Conservation (phyloP, 2,329 filamentous ascomycete species). For the Thermoascus crustaceus region DNA sequence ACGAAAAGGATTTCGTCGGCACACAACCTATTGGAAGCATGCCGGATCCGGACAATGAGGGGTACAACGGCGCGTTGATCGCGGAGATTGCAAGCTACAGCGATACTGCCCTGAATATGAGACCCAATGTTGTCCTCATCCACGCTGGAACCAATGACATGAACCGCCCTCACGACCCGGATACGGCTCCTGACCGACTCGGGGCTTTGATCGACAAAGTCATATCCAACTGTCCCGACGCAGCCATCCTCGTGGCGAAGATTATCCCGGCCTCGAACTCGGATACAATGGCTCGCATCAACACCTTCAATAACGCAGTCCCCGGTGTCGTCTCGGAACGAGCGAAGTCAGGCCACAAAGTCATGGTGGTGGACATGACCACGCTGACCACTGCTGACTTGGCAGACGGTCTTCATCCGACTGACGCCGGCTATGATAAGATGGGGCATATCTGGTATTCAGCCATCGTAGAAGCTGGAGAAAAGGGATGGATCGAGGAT, state of each 20-base stretch:
- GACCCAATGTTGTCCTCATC: constrained; percentile 25
- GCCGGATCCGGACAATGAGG: constrained; percentile 15
- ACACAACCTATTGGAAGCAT: constrained; percentile 15
- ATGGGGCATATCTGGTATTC: constrained; percentile 22
- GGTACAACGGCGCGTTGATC: constrained; percentile 18
- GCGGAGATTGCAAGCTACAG: constrained; percentile 17
- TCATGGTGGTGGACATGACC: constrained; percentile 19
- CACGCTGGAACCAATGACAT: constrained; percentile 30
- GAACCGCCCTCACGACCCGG: constrained; percentile 10
- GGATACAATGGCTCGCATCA: constrained; percentile 10
- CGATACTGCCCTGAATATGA: constrained; percentile 8
- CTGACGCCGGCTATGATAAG: constrained; percentile 18
- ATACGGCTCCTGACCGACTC: constrained; percentile 26
- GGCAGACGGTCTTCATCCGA: constrained; percentile 21
- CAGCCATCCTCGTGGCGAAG: constrained; percentile 30
- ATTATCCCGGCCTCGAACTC: constrained; percentile 20
- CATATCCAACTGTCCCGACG: constrained; percentile 19
- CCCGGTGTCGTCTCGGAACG: constrained; percentile 15
- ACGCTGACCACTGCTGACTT: constrained; percentile 13
- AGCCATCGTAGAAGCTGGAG: constrained; percentile 4
- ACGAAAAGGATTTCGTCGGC: constrained; percentile 8
- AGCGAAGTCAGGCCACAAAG: constrained; percentile 15
- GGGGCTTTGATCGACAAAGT: constrained; percentile 25
- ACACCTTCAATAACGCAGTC: constrained; percentile 18
- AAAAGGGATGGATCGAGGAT: constrained; percentile 9